Evolutionary conservation across 2,329 filamentous ascomycete genomes (phyloP).

Genomic region (Chalara sp.): DNA sequence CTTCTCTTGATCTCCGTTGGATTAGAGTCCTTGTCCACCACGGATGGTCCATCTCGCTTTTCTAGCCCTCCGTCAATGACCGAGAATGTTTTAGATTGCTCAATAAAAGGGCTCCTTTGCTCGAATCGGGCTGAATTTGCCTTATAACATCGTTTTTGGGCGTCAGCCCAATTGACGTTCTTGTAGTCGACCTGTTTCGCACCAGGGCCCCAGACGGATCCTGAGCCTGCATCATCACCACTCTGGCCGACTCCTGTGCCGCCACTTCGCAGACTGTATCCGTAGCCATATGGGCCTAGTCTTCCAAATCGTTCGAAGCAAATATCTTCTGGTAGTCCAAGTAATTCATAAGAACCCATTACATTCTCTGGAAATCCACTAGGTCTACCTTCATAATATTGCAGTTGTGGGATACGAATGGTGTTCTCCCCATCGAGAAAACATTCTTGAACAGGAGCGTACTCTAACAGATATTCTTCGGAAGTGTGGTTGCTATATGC

Average conservation of each 20-base stretch:
- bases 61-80: conserved; percentile 3
- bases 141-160: conserved; percentile 65
- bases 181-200: conserved; percentile 70
- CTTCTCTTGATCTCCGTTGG: conserved; percentile 13
- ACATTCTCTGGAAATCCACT: conserved; percentile 78
- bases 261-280: conserved; percentile 72
- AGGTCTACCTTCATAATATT: conserved; percentile 71
- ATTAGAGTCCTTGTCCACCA: neutral
- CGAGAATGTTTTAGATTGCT: conserved; percentile 15
- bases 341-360: conserved; percentile 77
- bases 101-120: conserved; percentile 3
- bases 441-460: conserved; percentile 57
- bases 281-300: conserved; percentile 82
- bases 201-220: conserved; percentile 58
- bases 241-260: conserved; percentile 81
- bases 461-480: conserved; percentile 41
- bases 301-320: conserved; percentile 92
- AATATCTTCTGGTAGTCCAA: conserved; percentile 74
- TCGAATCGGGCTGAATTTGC: conserved; percentile 64
- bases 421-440: conserved; percentile 66
- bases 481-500: conserved; percentile 51
- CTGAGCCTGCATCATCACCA: conserved; percentile 75
- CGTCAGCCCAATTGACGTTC: conserved; percentile 70
- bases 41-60: conserved; percentile 1
- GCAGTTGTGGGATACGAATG: conserved; percentile 61